Percentiles rank a stretch among this genome's conserved stretches.
phyloP scores from a whole-genome alignment of 78 protist species.

The Dictyostelium brefeldianum region DNA sequence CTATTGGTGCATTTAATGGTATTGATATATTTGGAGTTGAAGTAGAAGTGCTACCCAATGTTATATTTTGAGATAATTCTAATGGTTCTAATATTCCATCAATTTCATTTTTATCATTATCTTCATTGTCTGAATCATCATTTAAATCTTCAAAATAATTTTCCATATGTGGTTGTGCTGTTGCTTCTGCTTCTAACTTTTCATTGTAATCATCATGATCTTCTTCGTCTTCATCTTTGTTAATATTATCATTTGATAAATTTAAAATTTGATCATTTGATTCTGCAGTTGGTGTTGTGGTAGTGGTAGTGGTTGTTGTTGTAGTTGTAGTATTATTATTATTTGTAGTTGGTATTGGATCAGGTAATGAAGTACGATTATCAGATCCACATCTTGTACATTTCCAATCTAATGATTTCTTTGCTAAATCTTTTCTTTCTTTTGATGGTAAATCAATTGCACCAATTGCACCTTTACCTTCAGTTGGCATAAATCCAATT shows the following conservation, averaged over 20 bases:
- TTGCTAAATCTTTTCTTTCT: conserved; percentile 80
- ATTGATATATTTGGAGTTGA: neutral
- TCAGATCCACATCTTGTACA: conserved; percentile 75
- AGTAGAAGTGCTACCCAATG: too few relatives aligned
- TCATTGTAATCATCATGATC: conserved; percentile 1
- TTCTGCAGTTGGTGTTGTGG: neutral
- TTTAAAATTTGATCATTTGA: neutral
- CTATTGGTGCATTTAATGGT: conserved; percentile 2
- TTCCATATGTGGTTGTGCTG: neutral
- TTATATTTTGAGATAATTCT: neutral
- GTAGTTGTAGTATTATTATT: neutral
- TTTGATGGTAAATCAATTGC: conserved; percentile 88
- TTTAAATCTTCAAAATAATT: neutral
- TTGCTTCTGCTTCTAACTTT: neutral
- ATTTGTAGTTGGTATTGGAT: neutral
- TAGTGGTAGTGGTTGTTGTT: neutral
- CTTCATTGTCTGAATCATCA: neutral
- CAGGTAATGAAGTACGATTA: conserved; percentile 50
- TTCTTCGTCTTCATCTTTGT: neutral
- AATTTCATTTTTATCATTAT: neutral
- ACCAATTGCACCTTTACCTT: conserved; percentile 94
- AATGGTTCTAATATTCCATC: neutral
- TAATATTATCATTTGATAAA: neutral
- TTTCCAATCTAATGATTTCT: conserved; percentile 72
- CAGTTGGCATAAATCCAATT: conserved; percentile 91